Percentiles rank a stretch among this genome's conserved stretches.
Conservation (phyloP, 176 grass and related monocot genomes). For the Eremochloa ophiuroides region DNA sequence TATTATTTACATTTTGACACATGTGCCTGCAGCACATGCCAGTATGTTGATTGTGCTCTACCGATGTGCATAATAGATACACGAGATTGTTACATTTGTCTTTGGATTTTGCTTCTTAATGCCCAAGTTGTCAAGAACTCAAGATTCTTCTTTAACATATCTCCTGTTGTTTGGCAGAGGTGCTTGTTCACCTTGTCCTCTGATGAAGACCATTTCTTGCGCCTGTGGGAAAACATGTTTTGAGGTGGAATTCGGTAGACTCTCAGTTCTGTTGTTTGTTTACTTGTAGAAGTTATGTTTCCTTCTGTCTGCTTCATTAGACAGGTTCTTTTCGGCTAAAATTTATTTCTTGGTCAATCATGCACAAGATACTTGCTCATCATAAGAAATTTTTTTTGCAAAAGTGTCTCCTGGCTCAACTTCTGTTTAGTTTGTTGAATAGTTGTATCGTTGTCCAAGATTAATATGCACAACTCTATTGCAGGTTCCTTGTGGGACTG, state of each 20-base stretch:
- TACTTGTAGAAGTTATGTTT: neutral
- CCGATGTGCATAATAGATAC: neutral
- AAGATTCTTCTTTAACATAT: constrained; percentile 1
- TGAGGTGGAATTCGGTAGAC: constrained; percentile 77
- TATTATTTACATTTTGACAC: neutral
- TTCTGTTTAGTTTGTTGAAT: neutral
- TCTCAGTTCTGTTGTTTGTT: constrained; percentile 32
- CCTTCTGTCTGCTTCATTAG: neutral
- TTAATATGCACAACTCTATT: constrained; percentile 24
- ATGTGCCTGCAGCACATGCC: neutral
- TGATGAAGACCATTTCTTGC: constrained; percentile 95
- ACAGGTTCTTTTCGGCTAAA: neutral
- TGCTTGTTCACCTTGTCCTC: constrained; percentile 80
- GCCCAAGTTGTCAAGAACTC: neutral
- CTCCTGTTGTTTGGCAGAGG: constrained; percentile 50
- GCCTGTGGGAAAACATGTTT: constrained; percentile 72
- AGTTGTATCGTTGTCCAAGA: neutral
- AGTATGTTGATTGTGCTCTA: neutral
- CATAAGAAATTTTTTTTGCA: neutral
- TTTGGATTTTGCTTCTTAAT: neutral
- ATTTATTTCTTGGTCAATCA: neutral
- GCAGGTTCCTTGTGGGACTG: constrained; percentile 95
- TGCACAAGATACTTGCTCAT: neutral
- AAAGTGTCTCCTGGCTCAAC: neutral
- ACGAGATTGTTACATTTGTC: neutral